Evolutionary conservation across 2,329 filamentous ascomycete genomes (phyloP), one percentile per base, ranked within the genome.

Genomic region (Arthrinium puccinioides): DNA sequence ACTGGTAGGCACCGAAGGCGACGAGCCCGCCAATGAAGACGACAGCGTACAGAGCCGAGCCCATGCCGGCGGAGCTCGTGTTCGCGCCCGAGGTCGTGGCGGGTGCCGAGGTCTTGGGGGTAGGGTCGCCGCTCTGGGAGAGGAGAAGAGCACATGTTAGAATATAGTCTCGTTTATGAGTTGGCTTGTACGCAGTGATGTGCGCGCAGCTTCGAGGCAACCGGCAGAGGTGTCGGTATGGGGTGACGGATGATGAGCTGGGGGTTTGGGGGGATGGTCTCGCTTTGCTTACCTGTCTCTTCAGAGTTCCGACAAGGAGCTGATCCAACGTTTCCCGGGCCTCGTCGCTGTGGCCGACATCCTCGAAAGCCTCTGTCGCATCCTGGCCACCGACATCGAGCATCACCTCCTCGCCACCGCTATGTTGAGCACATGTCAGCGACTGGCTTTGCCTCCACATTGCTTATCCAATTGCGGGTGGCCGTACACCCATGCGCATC

Each of bases 291-390:
- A 94, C 87, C 72, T 76, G 61, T 63, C 87, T 78, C 80, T 94
- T 94, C 62, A 96, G 66, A 25, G 60, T 72, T 48, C 87, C 89
- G 49, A 92, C 74, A 36, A 80, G 66, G 48, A 94, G 70, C 56
- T 79, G 77, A 21, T 84, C 80, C 40, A 98, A 80, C 50, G 94
- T 90, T 72, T 97, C 90, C 50, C 92, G 84, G 50, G 92, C 92
- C 74, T 98, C 92, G 66, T 98, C 92, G 56, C 86, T 94, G 83
- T 98, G 92, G 59, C 92, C 92, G 57, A 98, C 92, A 67, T 98
- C 92, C 72, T 98, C 92, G 62, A 98, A 98, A 44, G 92, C 90
- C 70, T 97, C 92, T 54, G 90, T 95, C 56, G 86, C 84, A 66
- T 98, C 92, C 70, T 95, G 89, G 52, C 92, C 92, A 57, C 75